These are phyloP conservation scores for Aspergillus tamarii DNA, from an alignment of 2,329 filamentous ascomycete species.

Conservation along the genomic window DNA sequence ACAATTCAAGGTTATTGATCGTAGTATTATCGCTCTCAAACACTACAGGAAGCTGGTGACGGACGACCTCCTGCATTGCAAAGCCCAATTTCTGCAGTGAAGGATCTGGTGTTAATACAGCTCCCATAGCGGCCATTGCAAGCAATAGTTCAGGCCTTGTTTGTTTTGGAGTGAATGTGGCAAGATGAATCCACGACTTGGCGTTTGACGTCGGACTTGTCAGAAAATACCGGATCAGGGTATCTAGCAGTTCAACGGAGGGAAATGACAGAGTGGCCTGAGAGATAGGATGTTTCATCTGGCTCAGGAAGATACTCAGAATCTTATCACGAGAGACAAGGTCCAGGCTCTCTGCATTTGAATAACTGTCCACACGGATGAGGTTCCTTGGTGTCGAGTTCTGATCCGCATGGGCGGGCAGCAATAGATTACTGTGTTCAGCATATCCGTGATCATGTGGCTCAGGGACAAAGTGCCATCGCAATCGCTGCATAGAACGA, in stretches of 20 bases:
- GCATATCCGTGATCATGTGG: slow-evolving; percentile 33
- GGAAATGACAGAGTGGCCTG: background rate
- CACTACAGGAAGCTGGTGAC: slow-evolving; percentile 23
- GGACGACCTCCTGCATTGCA: slow-evolving; percentile 43
- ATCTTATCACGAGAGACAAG: background rate
- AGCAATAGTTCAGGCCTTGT: slow-evolving; percentile 38
- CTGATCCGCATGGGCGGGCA: slow-evolving; percentile 19
- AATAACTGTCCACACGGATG: background rate
- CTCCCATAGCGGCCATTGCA: slow-evolving; percentile 39
- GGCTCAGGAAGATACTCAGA: background rate
- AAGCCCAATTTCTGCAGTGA: slow-evolving; percentile 40
- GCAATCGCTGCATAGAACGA: slow-evolving; percentile 23
- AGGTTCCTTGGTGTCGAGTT: background rate
- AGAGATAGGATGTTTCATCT: background rate
- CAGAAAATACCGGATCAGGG: background rate
- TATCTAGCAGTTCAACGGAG: background rate
- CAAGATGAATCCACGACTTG: slow-evolving; percentile 29
- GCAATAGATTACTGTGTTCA: slow-evolving; percentile 38
- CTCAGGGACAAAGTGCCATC: slow-evolving; percentile 37
- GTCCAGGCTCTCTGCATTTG: background rate
- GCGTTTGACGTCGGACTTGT: background rate
- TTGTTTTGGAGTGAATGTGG: slow-evolving; percentile 35
- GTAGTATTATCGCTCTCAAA: slow-evolving; percentile 41
- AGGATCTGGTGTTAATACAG: slow-evolving; percentile 37
- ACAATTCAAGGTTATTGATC: slow-evolving; percentile 35